Percentiles rank a stretch among this genome's conserved stretches.
These are phyloP conservation scores for Bretschneidera sinensis DNA, from an alignment of 345 rosid species.

Conservation along the genomic window DNA sequence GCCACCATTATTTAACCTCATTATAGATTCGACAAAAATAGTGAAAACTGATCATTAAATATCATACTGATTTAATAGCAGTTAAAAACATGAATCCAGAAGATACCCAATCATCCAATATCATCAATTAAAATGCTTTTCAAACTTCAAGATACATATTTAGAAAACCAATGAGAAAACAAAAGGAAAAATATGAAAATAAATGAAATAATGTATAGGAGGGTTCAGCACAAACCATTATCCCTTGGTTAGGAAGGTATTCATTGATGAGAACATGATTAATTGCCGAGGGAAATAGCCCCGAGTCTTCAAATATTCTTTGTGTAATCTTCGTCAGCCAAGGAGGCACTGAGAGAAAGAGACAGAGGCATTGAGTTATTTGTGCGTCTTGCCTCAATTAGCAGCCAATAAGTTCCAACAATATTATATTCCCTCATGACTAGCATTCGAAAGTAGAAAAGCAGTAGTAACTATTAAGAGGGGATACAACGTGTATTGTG, in stretches of 20 bases:
- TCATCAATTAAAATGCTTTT: too few relatives aligned
- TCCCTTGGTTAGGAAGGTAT: slow-evolving; percentile 80
- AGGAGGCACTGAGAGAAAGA: slow-evolving; percentile 60
- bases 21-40: too few relatives aligned
- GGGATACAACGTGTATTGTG: neutral
- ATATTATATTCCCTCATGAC: neutral
- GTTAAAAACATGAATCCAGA: too few relatives aligned
- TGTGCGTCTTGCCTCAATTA: neutral
- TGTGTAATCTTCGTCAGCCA: slow-evolving; percentile 61
- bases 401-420: neutral
- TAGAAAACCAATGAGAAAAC: neutral
- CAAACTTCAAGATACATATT: too few relatives aligned
- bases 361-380: neutral
- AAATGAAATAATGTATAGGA: neutral
- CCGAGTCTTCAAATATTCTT: slow-evolving; percentile 57
- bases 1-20: neutral
- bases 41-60: too few relatives aligned
- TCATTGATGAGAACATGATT: slow-evolving; percentile 93
- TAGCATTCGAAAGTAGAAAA: neutral
- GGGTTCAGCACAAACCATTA: slow-evolving; percentile 51
- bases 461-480: neutral
- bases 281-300: slow-evolving; percentile 65
- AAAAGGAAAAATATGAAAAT: neutral
- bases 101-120: too few relatives aligned
- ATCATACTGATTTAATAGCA: too few relatives aligned